Percentiles rank a stretch among this genome's conserved stretches.
Conservation (phyloP, 2,329 filamentous ascomycete species). For the Aspergillus latus region DNA sequence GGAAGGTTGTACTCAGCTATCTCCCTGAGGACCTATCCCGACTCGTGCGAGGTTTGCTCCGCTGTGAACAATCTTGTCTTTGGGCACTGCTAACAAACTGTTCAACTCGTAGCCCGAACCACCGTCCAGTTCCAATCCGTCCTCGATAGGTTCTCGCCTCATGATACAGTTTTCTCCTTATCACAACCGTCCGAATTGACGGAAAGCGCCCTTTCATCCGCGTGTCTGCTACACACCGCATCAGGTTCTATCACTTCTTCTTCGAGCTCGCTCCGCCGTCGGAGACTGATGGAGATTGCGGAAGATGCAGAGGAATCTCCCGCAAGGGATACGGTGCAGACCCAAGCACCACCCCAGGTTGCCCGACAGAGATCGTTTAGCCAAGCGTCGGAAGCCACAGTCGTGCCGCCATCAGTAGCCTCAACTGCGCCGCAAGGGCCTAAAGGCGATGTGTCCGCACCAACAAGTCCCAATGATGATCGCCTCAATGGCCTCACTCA, state of each 20-base stretch:
- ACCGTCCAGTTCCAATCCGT: slow-evolving; percentile 67
- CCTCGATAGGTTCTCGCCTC: slow-evolving; percentile 70
- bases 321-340: slow-evolving; percentile 49
- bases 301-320: slow-evolving; percentile 83
- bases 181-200: slow-evolving; percentile 73
- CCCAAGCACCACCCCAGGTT: slow-evolving; percentile 22
- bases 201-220: slow-evolving; percentile 82
- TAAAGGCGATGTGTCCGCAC: slow-evolving; percentile 20
- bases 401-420: slow-evolving; percentile 30
- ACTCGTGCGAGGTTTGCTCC: slow-evolving; percentile 76
- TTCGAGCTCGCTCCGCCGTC: slow-evolving; percentile 72
- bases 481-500: slow-evolving; percentile 14
- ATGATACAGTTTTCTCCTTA: slow-evolving; percentile 82
- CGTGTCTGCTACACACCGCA: slow-evolving; percentile 85
- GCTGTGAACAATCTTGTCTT: neutral
- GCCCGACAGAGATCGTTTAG: slow-evolving; percentile 30
- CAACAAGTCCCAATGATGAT: slow-evolving; percentile 13
- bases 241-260: slow-evolving; percentile 84
- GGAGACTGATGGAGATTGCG: slow-evolving; percentile 83
- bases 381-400: slow-evolving; percentile 36
- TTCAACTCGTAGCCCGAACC: slow-evolving; percentile 66
- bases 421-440: slow-evolving; percentile 18
- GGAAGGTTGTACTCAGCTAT: slow-evolving; percentile 90
- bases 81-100: slow-evolving; percentile 14
- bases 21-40: slow-evolving; percentile 87